phyloP scores from a whole-genome alignment of 2,329 filamentous ascomycete genomes.

The Fusarium keratoplasticum region DNA sequence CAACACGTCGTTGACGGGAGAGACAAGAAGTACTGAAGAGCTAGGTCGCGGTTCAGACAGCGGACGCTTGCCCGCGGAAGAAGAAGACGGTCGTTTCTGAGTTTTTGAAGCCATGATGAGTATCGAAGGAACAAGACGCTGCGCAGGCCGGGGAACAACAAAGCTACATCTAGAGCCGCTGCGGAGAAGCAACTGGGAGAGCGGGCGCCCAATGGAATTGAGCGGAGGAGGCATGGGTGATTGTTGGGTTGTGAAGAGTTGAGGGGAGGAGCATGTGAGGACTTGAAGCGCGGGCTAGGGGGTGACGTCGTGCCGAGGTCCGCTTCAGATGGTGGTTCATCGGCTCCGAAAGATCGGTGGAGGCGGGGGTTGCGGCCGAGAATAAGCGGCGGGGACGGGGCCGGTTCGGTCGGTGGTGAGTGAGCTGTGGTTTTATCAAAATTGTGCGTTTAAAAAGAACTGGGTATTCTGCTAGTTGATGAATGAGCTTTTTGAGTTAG shows the following conservation, averaged over 20 bases:
- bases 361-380: slow-evolving; percentile 5
- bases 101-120: slow-evolving; percentile 23
- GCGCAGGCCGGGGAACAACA: background rate
- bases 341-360: slow-evolving; percentile 26
- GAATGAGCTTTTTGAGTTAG: background rate
- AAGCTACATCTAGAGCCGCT: slow-evolving; percentile 16
- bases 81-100: slow-evolving; percentile 24
- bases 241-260: background rate
- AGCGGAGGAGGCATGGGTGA: slow-evolving; percentile 30
- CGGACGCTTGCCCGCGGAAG: slow-evolving; percentile 40
- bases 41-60: slow-evolving; percentile 69
- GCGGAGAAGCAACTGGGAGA: slow-evolving; percentile 17
- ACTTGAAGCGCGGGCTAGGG: slow-evolving; percentile 16
- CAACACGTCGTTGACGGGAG: slow-evolving; percentile 86
- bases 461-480: background rate
- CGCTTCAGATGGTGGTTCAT: slow-evolving; percentile 16
- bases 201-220: slow-evolving; percentile 21
- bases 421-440: background rate
- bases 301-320: slow-evolving; percentile 42
- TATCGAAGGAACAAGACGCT: background rate
- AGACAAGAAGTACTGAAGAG: slow-evolving; percentile 85
- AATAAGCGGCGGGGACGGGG: background rate
- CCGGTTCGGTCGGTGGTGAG: background rate
- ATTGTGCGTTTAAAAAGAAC: background rate
- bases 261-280: slow-evolving; percentile 29